Evolutionary conservation across 2,329 filamentous ascomycete genomes (phyloP).

Genomic region (Nannizzia gypsea): DNA sequence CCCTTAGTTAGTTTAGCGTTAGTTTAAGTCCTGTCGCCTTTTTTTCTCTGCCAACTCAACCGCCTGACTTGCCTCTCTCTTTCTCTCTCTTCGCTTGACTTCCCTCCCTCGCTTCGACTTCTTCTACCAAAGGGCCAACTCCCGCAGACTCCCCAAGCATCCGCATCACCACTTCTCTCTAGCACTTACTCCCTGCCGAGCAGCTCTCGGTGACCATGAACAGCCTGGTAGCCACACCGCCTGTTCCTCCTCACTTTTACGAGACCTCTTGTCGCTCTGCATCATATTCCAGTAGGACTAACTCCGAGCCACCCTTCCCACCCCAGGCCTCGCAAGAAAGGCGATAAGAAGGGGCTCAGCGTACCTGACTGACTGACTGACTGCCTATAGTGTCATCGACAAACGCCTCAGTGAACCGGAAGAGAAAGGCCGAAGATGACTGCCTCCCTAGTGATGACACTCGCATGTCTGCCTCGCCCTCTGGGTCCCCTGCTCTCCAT

Average conservation of each 20-base stretch:
- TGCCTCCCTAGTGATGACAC: slow-evolving; percentile 45
- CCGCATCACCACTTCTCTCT: not conserved
- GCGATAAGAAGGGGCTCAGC: not conserved
- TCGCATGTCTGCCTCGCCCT: slow-evolving; percentile 84
- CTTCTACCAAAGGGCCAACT: not conserved
- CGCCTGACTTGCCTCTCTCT: slow-evolving; percentile 1
- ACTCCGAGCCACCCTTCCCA: not conserved
- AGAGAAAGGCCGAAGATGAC: slow-evolving; percentile 79
- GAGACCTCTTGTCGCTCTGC: slow-evolving; percentile 49
- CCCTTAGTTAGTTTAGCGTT: too few relatives aligned
- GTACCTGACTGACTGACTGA: slow-evolving; percentile 7
- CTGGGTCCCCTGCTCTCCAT: slow-evolving; percentile 64
- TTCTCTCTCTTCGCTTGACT: not conserved
- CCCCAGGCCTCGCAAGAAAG: slow-evolving; percentile 9
- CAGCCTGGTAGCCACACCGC: slow-evolving; percentile 47
- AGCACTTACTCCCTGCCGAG: slow-evolving; percentile 10
- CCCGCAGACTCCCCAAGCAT: not conserved
- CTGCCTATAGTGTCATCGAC: slow-evolving; percentile 27
- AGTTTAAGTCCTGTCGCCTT: not conserved
- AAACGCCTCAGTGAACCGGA: slow-evolving; percentile 42
- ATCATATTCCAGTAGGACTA: slow-evolving; percentile 44
- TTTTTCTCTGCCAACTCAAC: slow-evolving; percentile 1
- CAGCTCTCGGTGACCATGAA: slow-evolving; percentile 42
- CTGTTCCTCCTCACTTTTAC: slow-evolving; percentile 52
- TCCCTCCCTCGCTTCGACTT: not conserved